Conservation (phyloP, 2,329 filamentous ascomycete genomes). For the Diaporthe aspalathi region DNA sequence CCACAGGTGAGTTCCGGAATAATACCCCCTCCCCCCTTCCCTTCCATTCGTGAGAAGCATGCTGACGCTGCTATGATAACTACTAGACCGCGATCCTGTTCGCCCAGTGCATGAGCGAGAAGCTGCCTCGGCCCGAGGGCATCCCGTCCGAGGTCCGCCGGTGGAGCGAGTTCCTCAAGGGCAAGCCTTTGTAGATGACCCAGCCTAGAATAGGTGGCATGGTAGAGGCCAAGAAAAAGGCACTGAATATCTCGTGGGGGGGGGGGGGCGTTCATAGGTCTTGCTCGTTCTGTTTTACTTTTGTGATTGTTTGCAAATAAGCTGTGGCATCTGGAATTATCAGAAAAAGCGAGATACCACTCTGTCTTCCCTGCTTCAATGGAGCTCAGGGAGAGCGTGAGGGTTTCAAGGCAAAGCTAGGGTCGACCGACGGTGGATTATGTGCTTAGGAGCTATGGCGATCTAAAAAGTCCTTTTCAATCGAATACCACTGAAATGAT, state of each 20-base stretch:
- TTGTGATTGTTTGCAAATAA: slow-evolving; percentile 32
- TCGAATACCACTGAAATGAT: not conserved
- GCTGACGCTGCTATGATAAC: slow-evolving; percentile 46
- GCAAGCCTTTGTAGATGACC: slow-evolving; percentile 76
- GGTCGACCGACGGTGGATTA: not conserved
- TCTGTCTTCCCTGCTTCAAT: slow-evolving; percentile 5
- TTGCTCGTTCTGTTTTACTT: slow-evolving; percentile 22
- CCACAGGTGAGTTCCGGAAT: slow-evolving; percentile 77
- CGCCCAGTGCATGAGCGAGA: slow-evolving; percentile 96
- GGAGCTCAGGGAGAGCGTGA: slow-evolving; percentile 12
- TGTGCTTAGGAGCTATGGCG: slow-evolving; percentile 15
- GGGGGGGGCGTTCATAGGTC: slow-evolving; percentile 36
- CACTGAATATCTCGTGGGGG: slow-evolving; percentile 19
- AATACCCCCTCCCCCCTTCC: not conserved
- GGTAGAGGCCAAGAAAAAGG: slow-evolving; percentile 30
- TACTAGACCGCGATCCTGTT: slow-evolving; percentile 91
- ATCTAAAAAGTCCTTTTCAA: slow-evolving; percentile 23
- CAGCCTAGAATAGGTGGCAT: slow-evolving; percentile 14
- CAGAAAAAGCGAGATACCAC: slow-evolving; percentile 34
- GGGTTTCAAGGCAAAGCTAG: not conserved
- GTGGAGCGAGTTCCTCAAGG: slow-evolving; percentile 96
- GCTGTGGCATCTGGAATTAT: slow-evolving; percentile 25
- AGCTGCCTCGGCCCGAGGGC: slow-evolving; percentile 87
- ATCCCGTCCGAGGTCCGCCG: slow-evolving; percentile 91
- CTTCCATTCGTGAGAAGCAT: slow-evolving; percentile 1